Percentiles rank a stretch among this genome's conserved stretches.
Evolutionary conservation across 73 alveolate genomes (phyloP).

Genomic region (Paramecium sonneborni): DNA sequence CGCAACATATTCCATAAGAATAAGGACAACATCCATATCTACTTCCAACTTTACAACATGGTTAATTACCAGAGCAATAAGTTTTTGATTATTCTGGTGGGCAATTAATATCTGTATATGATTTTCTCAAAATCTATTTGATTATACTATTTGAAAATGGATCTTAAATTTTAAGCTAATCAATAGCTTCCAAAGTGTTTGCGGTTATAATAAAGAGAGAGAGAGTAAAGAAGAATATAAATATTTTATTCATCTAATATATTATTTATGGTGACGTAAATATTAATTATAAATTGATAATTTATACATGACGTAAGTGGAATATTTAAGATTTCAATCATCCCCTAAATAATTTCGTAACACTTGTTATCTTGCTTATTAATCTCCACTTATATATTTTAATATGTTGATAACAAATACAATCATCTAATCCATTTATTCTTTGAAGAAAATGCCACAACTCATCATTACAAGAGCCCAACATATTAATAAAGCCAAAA

Average conservation of each 20-base stretch:
- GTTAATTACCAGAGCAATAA: slow-evolving; percentile 5
- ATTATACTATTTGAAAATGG: not conserved
- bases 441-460: no score
- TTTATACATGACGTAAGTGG: not conserved
- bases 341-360: not conserved
- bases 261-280: slow-evolving; percentile 41
- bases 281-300: not conserved
- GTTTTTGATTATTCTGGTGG: slow-evolving; percentile 44
- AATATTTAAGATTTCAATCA: not conserved
- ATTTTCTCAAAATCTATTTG: slow-evolving; percentile 15
- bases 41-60: not conserved
- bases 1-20: slow-evolving; percentile 42
- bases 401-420: not conserved
- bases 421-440: slow-evolving; percentile 3
- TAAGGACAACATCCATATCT: slow-evolving; percentile 51
- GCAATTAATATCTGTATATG: not conserved
- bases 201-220: not conserved
- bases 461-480: slow-evolving; percentile 47
- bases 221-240: not conserved
- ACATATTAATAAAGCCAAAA: not conserved
- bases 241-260: not conserved
- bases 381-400: slow-evolving; percentile 2
- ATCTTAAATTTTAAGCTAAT: not conserved
- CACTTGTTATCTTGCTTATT: slow-evolving; percentile 25
- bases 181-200: not conserved